A percentile compares a stretch with the other conserved stretches of the same genome.
Conservation (phyloP, 805 yeast species). For the Saccharomycopsis fermentans region DNA sequence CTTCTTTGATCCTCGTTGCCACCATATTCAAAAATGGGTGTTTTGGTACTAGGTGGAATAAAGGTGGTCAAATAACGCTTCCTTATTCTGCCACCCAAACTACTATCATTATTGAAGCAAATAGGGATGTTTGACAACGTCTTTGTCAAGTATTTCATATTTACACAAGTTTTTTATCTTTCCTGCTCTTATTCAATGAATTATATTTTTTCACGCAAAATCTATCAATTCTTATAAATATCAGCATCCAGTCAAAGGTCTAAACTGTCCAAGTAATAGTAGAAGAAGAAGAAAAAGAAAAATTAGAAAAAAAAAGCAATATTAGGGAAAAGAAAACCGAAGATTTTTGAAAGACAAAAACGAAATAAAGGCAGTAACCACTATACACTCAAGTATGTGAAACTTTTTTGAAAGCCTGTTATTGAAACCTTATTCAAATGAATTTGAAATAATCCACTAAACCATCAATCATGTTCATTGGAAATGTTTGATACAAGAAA, state of each 20-base stretch:
- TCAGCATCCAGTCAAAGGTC: not conserved
- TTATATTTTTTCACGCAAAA: not conserved
- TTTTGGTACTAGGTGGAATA: conserved; percentile 32
- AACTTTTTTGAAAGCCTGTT: too few relatives aligned
- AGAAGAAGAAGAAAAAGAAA: not conserved
- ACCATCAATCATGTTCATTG: not conserved
- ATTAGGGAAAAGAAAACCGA: not conserved
- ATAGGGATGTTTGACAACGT: conserved; percentile 13
- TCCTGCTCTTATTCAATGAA: not conserved
- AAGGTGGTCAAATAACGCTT: conserved; percentile 21
- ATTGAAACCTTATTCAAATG: too few relatives aligned
- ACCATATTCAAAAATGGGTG: conserved; percentile 29
- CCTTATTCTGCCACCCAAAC: conserved; percentile 17
- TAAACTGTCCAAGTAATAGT: not conserved
- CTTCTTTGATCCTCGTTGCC: conserved; percentile 29
- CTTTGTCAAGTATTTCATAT: conserved; percentile 4
- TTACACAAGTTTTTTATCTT: not conserved
- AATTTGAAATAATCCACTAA: not conserved
- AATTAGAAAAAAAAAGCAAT: not conserved
- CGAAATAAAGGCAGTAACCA: not conserved
- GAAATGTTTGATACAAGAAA: not conserved
- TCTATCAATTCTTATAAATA: not conserved
- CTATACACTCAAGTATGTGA: too few relatives aligned
- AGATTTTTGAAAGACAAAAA: too few relatives aligned
- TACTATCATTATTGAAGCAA: conserved; percentile 14